A percentile compares a stretch with the other conserved stretches of the same genome.
Evolutionary conservation across 371 early-diverging fungal species (phyloP).

Genomic region (Scutellospora calospora): DNA sequence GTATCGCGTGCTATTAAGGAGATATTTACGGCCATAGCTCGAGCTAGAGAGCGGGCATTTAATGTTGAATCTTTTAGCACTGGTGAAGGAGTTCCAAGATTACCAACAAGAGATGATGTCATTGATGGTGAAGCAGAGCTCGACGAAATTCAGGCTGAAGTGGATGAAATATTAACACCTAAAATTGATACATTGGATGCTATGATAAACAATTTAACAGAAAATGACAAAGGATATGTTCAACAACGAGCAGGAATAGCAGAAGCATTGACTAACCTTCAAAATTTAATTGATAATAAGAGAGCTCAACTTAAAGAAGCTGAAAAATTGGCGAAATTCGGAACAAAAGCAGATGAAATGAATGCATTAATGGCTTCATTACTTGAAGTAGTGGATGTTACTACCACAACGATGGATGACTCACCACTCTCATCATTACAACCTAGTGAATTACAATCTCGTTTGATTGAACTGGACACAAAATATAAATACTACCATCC

Average conservation of each 20-base stretch:
- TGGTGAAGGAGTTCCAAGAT: conserved; percentile 48
- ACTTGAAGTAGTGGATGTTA: conserved; percentile 57
- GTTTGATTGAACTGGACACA: conserved; percentile 64
- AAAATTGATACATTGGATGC: conserved; percentile 54
- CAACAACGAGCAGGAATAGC: conserved; percentile 59
- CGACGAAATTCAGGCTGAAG: conserved; percentile 55
- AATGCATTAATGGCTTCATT: conserved; percentile 58
- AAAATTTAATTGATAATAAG: conserved; percentile 54
- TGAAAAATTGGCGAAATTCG: conserved; percentile 56
- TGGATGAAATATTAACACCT: conserved; percentile 53
- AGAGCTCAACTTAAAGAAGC: conserved; percentile 55
- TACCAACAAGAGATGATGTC: conserved; percentile 58
- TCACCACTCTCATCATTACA: conserved; percentile 51
- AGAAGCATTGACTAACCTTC: conserved; percentile 51
- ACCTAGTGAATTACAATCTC: conserved; percentile 62
- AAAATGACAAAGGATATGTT: conserved; percentile 50
- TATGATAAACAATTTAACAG: conserved; percentile 50
- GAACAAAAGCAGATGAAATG: conserved; percentile 58
- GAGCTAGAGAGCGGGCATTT: conserved; percentile 55
- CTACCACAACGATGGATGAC: conserved; percentile 51
- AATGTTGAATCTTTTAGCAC: conserved; percentile 52
- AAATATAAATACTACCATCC: conserved; percentile 66
- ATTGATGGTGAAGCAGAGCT: conserved; percentile 56
- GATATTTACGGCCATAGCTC: conserved; percentile 56
- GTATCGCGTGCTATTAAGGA: conserved; percentile 60